Percentiles rank a stretch among this genome's conserved stretches.
Conservation (phyloP, 495 filamentous ascomycete genomes). For the Penicillium egyptiacum region DNA sequence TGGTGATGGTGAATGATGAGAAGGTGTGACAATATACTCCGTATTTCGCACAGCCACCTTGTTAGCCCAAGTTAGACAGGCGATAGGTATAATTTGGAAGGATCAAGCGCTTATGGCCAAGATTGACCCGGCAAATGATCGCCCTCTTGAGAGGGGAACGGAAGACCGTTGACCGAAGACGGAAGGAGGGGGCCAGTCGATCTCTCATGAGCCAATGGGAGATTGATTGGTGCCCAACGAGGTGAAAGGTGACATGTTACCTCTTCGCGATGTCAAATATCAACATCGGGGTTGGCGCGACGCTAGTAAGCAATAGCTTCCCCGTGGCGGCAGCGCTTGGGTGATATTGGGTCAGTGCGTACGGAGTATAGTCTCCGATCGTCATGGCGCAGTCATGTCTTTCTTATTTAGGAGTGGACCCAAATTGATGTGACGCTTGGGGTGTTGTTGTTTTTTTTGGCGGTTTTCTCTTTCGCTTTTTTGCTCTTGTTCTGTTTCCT, state of each 20-base stretch:
- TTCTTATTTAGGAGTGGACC: background rate
- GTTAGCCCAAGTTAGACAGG: background rate
- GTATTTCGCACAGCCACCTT: background rate
- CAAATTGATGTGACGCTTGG: background rate
- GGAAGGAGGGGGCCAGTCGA: background rate
- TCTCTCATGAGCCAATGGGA: background rate
- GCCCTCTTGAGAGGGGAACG: background rate
- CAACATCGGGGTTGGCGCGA: slow-evolving; percentile 22
- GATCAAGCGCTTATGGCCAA: background rate
- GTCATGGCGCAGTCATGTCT: slow-evolving; percentile 8
- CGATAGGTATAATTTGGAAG: background rate
- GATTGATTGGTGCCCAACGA: background rate
- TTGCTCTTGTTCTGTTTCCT: background rate
- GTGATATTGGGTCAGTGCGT: background rate
- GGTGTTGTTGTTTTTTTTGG: background rate
- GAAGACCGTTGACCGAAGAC: background rate
- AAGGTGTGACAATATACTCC: background rate
- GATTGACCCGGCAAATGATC: background rate
- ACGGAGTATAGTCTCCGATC: slow-evolving; percentile 5
- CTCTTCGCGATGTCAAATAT: slow-evolving; percentile 17
- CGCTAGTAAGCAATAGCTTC: slow-evolving; percentile 34
- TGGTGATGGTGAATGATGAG: too few species aligned
- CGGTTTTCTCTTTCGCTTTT: background rate
- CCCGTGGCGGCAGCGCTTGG: slow-evolving; percentile 16
- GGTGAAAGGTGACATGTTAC: slow-evolving; percentile 12